These are phyloP conservation scores for Geranomyces michiganensis DNA, from an alignment of 192 early-diverging fungal genomes.

Conservation along the genomic window DNA sequence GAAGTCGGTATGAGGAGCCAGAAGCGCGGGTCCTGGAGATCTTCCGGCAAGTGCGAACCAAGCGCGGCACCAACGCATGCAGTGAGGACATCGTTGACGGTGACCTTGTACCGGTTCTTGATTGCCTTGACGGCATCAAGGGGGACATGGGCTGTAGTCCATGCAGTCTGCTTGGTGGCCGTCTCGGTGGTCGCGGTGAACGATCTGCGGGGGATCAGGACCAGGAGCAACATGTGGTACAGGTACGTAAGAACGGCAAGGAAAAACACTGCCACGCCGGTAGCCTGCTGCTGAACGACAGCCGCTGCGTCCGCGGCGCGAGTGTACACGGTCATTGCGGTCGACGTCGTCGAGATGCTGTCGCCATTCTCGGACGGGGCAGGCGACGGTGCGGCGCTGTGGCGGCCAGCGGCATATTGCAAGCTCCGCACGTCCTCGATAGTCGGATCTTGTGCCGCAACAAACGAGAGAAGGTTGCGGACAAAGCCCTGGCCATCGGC, in stretches of 20 bases:
- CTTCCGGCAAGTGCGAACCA: slow-evolving; percentile 9
- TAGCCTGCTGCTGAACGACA: neutral
- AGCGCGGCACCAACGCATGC: slow-evolving; percentile 30
- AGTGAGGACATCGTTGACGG: slow-evolving; percentile 44
- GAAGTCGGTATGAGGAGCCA: slow-evolving; percentile 46
- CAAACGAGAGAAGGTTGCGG: slow-evolving; percentile 27
- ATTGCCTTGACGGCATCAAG: slow-evolving; percentile 33
- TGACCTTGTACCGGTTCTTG: slow-evolving; percentile 32
- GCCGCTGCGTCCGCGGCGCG: slow-evolving; percentile 6
- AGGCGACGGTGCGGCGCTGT: slow-evolving; percentile 8
- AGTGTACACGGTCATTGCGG: neutral
- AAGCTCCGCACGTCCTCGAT: slow-evolving; percentile 6
- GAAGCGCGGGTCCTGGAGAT: slow-evolving; percentile 25
- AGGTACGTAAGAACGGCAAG: slow-evolving; percentile 12
- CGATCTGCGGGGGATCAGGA: slow-evolving; percentile 16
- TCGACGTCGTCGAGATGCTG: neutral
- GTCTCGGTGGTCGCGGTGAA: slow-evolving; percentile 15
- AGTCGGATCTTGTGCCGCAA: slow-evolving; percentile 23
- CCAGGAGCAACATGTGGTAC: slow-evolving; percentile 11
- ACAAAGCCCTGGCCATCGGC: slow-evolving; percentile 48
- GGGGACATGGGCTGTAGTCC: slow-evolving; percentile 21
- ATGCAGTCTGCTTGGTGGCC: slow-evolving; percentile 31
- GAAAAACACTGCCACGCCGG: slow-evolving; percentile 6
- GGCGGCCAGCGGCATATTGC: slow-evolving; percentile 31
- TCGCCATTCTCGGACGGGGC: neutral